A percentile compares a stretch with the other conserved stretches of the same genome.
phyloP scores from a whole-genome alignment of 805 yeast species.

The Metschnikowia anglica region DNA sequence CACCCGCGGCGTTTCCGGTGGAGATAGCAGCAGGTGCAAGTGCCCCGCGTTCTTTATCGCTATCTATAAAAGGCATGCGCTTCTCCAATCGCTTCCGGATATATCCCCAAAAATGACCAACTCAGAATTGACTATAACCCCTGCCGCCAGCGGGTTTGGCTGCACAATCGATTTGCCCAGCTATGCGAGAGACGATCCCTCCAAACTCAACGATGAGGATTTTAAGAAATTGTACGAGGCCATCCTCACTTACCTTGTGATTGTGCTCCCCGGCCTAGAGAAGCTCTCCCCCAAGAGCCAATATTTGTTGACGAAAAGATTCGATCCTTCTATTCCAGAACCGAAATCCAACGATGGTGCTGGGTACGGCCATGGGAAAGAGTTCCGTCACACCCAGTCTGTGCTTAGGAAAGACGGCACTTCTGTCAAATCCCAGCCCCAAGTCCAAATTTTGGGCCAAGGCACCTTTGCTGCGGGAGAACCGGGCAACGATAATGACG shows the following conservation, averaged over 20 bases:
- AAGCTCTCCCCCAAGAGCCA: conserved; percentile 71
- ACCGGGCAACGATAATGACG: conserved; percentile 61
- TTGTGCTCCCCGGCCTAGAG: conserved; percentile 73
- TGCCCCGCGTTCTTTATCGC: conserved; percentile 11
- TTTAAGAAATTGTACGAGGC: conserved; percentile 63
- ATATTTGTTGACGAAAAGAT: conserved; percentile 69
- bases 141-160: conserved; percentile 47
- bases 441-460: conserved; percentile 87
- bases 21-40: neutral
- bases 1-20: conserved; percentile 9
- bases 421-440: conserved; percentile 79
- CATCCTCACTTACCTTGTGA: conserved; percentile 64
- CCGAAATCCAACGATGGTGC: conserved; percentile 43
- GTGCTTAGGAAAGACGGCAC: conserved; percentile 79
- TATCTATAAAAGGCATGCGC: conserved; percentile 7
- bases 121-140: conserved; percentile 11
- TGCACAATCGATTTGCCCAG: conserved; percentile 64
- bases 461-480: conserved; percentile 59
- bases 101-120: conserved; percentile 6
- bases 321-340: conserved; percentile 64
- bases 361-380: conserved; percentile 83
- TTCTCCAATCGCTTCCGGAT: too few species aligned
- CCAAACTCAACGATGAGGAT: conserved; percentile 61
- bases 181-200: conserved; percentile 69
- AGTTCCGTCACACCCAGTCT: conserved; percentile 50